These are phyloP conservation scores for Penicillium samsonianum DNA, from an alignment of 495 filamentous ascomycete species.

Conservation along the genomic window DNA sequence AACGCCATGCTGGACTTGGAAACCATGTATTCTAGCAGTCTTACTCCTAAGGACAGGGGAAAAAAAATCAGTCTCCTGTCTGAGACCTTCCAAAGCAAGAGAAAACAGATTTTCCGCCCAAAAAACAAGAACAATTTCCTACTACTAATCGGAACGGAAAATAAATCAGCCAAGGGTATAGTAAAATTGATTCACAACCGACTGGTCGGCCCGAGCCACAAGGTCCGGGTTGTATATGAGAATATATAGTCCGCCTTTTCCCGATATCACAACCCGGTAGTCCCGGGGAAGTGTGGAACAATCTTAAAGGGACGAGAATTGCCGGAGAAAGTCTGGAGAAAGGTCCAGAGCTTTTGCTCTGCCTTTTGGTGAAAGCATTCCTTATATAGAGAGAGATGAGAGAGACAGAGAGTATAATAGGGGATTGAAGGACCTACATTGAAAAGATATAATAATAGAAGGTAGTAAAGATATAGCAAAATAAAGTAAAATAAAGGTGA, in stretches of 20 bases:
- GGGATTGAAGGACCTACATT: neutral
- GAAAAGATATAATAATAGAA: neutral
- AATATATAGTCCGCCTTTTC: slow-evolving; percentile 22
- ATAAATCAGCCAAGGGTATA: slow-evolving; percentile 24
- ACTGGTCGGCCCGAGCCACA: slow-evolving; percentile 23
- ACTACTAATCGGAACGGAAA: slow-evolving; percentile 17
- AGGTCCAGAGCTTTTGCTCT: neutral
- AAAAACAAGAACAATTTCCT: neutral
- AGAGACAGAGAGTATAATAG: too few species aligned
- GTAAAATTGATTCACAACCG: slow-evolving; percentile 6
- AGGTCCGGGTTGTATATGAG: neutral
- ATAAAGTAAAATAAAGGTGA: neutral
- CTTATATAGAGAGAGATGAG: neutral
- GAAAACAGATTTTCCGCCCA: neutral
- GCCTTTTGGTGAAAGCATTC: neutral
- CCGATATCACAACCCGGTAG: slow-evolving; percentile 15
- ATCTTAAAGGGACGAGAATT: slow-evolving; percentile 1
- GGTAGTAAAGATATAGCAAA: neutral
- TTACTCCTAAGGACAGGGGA: slow-evolving; percentile 19
- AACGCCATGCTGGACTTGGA: slow-evolving; percentile 33
- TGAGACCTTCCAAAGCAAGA: slow-evolving; percentile 5
- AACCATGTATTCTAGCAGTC: slow-evolving; percentile 43
- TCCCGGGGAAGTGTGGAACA: slow-evolving; percentile 13
- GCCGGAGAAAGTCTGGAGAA: slow-evolving; percentile 6
- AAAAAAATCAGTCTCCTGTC: slow-evolving; percentile 17